Conservation (phyloP, 1,139 yeast species). For the Yamadazyma sp. region DNA sequence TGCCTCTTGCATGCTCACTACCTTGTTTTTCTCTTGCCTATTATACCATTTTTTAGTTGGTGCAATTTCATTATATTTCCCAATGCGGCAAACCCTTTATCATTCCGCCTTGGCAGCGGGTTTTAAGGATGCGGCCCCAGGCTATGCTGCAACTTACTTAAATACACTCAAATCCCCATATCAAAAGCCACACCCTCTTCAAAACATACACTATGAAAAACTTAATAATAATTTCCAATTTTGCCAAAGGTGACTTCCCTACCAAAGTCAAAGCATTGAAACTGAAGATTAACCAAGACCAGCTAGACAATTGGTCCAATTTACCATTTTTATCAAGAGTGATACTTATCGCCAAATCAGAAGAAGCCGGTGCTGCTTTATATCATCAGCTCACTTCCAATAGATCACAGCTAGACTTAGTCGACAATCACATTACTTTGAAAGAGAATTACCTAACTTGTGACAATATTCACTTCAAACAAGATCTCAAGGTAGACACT, state of each 20-base stretch:
- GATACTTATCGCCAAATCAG: slow-evolving; percentile 40
- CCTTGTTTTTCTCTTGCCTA: too few species aligned
- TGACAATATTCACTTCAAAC: slow-evolving; percentile 2
- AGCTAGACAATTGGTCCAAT: slow-evolving; percentile 38
- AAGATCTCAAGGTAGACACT: slow-evolving; percentile 13
- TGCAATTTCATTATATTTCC: not conserved
- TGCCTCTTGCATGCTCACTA: too few species aligned
- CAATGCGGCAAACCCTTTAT: not conserved
- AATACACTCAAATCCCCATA: not conserved
- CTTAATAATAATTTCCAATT: slow-evolving; percentile 15
- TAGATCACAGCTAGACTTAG: slow-evolving; percentile 7
- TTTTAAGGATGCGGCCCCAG: not conserved
- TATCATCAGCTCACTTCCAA: slow-evolving; percentile 20
- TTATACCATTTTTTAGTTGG: too few species aligned
- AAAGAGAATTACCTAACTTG: slow-evolving; percentile 15
- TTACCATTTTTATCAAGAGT: slow-evolving; percentile 42
- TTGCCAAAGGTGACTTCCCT: slow-evolving; percentile 11
- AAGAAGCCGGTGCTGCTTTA: slow-evolving; percentile 26
- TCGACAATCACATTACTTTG: slow-evolving; percentile 11
- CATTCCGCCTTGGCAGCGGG: not conserved
- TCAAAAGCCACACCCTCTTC: too few species aligned
- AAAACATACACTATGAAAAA: slow-evolving; percentile 13
- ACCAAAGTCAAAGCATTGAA: slow-evolving; percentile 6
- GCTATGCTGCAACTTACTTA: not conserved
- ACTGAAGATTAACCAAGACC: slow-evolving; percentile 6